Conservation (phyloP, 2,329 filamentous ascomycete species). For the Calonectria leucothoes region DNA sequence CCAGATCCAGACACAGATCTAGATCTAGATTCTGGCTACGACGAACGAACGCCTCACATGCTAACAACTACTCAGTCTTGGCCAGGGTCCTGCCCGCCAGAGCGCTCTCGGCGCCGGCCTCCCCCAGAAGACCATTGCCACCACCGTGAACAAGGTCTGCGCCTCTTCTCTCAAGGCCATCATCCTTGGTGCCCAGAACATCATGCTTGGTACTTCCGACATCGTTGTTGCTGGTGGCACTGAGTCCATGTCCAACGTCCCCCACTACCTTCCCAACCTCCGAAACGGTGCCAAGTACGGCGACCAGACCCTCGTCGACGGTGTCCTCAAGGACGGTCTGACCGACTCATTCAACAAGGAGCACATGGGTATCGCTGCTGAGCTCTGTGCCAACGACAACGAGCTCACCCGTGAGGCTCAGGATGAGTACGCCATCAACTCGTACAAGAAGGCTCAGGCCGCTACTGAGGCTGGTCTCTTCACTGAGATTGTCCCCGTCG, state of each 20-base stretch:
- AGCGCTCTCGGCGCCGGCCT: constrained; percentile 92
- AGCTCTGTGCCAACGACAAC: constrained; percentile 92
- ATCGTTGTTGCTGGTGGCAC: constrained; percentile 94
- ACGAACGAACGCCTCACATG: neutral
- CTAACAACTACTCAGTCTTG: constrained; percentile 70
- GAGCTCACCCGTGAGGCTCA: constrained; percentile 84
- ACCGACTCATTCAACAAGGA: constrained; percentile 96
- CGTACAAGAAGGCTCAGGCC: constrained; percentile 92
- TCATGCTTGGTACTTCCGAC: constrained; percentile 94
- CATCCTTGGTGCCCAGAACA: constrained; percentile 94
- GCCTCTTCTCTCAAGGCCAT: constrained; percentile 95
- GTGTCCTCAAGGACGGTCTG: constrained; percentile 92
- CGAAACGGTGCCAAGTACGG: constrained; percentile 94
- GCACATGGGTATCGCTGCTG: constrained; percentile 94
- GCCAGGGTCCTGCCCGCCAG: constrained; percentile 96
- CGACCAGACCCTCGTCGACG: constrained; percentile 88
- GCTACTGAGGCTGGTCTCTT: constrained; percentile 87
- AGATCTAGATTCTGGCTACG: neutral
- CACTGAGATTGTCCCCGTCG: constrained; percentile 89
- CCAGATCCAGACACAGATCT: neutral
- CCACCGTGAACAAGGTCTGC: constrained; percentile 99
- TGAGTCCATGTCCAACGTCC: constrained; percentile 98
- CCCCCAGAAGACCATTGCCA: constrained; percentile 81
- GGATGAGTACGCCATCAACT: constrained; percentile 95
- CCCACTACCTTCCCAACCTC: constrained; percentile 92